phyloP scores from a whole-genome alignment of 352 stramenopile genomes.

The Globisporangium paddicum region DNA sequence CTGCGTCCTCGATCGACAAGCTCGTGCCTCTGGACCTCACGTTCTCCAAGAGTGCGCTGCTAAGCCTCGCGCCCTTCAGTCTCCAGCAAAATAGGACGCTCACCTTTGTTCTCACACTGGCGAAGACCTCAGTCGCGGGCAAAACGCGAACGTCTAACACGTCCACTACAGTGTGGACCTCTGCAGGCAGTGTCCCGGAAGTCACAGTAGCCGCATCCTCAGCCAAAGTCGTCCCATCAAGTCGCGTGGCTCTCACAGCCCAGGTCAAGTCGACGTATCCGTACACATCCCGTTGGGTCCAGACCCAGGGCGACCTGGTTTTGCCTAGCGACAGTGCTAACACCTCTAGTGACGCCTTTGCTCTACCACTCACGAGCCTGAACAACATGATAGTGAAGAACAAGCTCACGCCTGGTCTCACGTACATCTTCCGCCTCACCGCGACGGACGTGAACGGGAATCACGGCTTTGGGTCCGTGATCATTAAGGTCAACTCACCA shows the following conservation, averaged over 20 bases:
- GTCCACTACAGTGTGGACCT: slow-evolving; percentile 41
- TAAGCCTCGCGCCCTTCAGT: slow-evolving; percentile 42
- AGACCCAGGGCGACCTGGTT: slow-evolving; percentile 54
- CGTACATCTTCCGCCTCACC: slow-evolving; percentile 57
- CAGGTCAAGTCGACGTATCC: slow-evolving; percentile 56
- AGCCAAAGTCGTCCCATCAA: slow-evolving; percentile 45
- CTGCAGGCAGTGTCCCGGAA: slow-evolving; percentile 36
- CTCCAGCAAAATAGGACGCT: slow-evolving; percentile 35
- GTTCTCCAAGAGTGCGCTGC: slow-evolving; percentile 4
- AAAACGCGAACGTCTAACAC: slow-evolving; percentile 9
- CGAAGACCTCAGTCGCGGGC: slow-evolving; percentile 15
- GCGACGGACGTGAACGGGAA: slow-evolving; percentile 52
- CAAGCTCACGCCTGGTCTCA: slow-evolving; percentile 51
- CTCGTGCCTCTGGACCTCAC: slow-evolving; percentile 16
- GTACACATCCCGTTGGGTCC: slow-evolving; percentile 43
- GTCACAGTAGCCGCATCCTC: slow-evolving; percentile 26
- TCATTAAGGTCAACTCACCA: slow-evolving; percentile 53
- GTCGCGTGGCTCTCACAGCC: slow-evolving; percentile 28
- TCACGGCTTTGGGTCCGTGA: slow-evolving; percentile 41
- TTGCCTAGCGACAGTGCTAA: slow-evolving; percentile 25
- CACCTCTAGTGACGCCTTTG: slow-evolving; percentile 29
- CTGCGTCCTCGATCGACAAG: slow-evolving; percentile 11
- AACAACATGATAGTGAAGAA: slow-evolving; percentile 55
- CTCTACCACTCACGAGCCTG: slow-evolving; percentile 42
- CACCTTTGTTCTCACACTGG: slow-evolving; percentile 38